phyloP scores from a whole-genome alignment of 2,329 filamentous ascomycete genomes.

The Xylaria sp. region DNA sequence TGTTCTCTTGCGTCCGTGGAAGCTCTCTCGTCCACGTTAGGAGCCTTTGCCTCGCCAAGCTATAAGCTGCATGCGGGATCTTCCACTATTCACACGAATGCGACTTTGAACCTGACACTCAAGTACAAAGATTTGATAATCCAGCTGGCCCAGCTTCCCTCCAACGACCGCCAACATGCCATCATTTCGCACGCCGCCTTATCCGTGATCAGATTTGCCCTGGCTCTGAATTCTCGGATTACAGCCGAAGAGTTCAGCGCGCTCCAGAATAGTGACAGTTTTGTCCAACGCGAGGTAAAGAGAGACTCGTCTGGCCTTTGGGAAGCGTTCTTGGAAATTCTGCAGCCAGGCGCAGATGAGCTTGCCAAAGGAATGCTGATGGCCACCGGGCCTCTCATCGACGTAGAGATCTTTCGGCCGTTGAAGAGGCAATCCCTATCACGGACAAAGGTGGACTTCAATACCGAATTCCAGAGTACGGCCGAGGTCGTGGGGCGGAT shows the following conservation, averaged over 20 bases:
- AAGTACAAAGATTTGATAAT: constrained; percentile 65
- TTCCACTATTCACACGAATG: constrained; percentile 64
- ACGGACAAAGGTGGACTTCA: constrained; percentile 69
- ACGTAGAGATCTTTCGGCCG: constrained; percentile 72
- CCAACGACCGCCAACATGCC: constrained; percentile 50
- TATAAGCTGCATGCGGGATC: constrained; percentile 51
- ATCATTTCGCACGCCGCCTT: constrained; percentile 60
- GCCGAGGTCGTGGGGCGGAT: constrained; percentile 68
- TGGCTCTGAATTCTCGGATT: constrained; percentile 72
- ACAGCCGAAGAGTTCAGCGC: constrained; percentile 69
- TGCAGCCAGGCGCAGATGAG: constrained; percentile 67
- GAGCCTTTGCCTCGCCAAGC: constrained; percentile 55
- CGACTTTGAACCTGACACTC: constrained; percentile 66
- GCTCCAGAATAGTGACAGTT: constrained; percentile 58
- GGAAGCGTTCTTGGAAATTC: constrained; percentile 71
- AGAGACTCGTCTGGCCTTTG: constrained; percentile 77
- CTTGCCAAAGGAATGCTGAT: constrained; percentile 76
- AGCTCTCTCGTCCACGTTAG: constrained; percentile 58
- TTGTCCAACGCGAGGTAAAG: constrained; percentile 67
- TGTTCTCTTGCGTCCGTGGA: constrained; percentile 68
- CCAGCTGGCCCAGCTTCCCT: constrained; percentile 52
- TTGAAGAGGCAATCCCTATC: constrained; percentile 49
- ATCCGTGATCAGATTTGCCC: constrained; percentile 65
- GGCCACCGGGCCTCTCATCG: constrained; percentile 70
- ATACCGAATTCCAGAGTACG: constrained; percentile 64